A percentile compares a stretch with the other conserved stretches of the same genome.
Conservation (phyloP, 1,284 basidiomycete genomes). For the Marasmius fiardii region DNA sequence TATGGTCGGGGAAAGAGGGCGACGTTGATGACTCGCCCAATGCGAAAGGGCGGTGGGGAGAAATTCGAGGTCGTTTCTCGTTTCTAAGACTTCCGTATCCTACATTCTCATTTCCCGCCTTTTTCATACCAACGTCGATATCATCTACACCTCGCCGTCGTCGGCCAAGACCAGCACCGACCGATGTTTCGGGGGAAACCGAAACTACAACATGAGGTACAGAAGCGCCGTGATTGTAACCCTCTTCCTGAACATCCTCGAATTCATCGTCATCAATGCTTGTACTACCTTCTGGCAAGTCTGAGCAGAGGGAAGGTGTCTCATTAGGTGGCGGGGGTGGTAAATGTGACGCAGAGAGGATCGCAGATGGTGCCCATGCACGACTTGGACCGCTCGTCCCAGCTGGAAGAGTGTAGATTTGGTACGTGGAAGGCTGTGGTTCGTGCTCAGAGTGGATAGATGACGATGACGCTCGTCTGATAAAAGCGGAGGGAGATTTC, state of each 20-base stretch:
- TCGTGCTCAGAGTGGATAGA: background rate
- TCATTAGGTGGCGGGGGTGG: slow-evolving; percentile 26
- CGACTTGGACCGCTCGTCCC: slow-evolving; percentile 7
- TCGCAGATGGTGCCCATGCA: slow-evolving; percentile 7
- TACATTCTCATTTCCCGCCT: slow-evolving; percentile 3
- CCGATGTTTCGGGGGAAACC: background rate
- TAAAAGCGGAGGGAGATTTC: slow-evolving; percentile 2
- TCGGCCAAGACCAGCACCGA: slow-evolving; percentile 27
- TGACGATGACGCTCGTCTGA: background rate
- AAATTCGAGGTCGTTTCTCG: background rate
- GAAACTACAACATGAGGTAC: background rate
- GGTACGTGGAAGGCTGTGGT: background rate
- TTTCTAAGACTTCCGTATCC: slow-evolving; percentile 11
- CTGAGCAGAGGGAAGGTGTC: slow-evolving; percentile 69
- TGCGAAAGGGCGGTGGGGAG: background rate
- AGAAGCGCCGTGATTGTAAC: background rate
- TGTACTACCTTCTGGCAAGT: slow-evolving; percentile 38
- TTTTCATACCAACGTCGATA: slow-evolving; percentile 13
- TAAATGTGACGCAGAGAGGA: background rate
- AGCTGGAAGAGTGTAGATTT: slow-evolving; percentile 1
- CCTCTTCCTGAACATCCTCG: slow-evolving; percentile 31
- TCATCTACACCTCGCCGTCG: slow-evolving; percentile 19
- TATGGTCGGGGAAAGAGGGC: slow-evolving; percentile 16
- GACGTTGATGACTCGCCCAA: background rate
- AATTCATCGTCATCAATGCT: slow-evolving; percentile 20